phyloP scores from a whole-genome alignment of 1,284 basidiomycete genomes.

The Sporisorium graminicola region DNA sequence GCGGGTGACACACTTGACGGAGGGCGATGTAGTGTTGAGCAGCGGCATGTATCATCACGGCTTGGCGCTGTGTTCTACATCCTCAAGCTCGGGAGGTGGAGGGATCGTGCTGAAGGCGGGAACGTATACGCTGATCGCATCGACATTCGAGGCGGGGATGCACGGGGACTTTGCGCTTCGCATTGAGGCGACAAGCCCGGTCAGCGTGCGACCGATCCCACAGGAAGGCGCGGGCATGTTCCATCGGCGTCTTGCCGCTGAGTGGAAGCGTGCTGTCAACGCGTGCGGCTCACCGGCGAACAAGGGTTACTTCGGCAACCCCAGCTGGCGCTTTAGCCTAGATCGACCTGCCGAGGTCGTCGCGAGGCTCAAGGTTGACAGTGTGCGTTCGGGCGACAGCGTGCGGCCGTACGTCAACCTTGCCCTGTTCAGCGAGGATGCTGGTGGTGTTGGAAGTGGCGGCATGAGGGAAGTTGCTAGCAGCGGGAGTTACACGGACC shows the following conservation, averaged over 20 bases:
- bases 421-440: slow-evolving; percentile 12
- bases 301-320: slow-evolving; percentile 77
- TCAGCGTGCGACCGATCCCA: slow-evolving; percentile 70
- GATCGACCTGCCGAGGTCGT: neutral
- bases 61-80: slow-evolving; percentile 75
- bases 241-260: slow-evolving; percentile 75
- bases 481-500: slow-evolving; percentile 44
- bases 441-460: neutral
- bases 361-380: slow-evolving; percentile 7
- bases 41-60: slow-evolving; percentile 88
- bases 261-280: slow-evolving; percentile 73
- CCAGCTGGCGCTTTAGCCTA: slow-evolving; percentile 75
- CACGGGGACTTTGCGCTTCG: slow-evolving; percentile 77
- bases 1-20: slow-evolving; percentile 73
- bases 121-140: slow-evolving; percentile 83
- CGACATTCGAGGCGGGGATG: slow-evolving; percentile 82
- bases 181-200: slow-evolving; percentile 74
- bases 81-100: too few species aligned
- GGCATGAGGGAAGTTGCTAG: slow-evolving; percentile 21
- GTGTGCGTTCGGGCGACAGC: neutral
- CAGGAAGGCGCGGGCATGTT: slow-evolving; percentile 94
- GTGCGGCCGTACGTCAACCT: slow-evolving; percentile 38
- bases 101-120: too few species aligned
- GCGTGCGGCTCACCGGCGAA: slow-evolving; percentile 79
- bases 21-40: slow-evolving; percentile 79